These are phyloP conservation scores for Candida easanensis DNA, from an alignment of 805 yeast genomes.

Conservation along the genomic window DNA sequence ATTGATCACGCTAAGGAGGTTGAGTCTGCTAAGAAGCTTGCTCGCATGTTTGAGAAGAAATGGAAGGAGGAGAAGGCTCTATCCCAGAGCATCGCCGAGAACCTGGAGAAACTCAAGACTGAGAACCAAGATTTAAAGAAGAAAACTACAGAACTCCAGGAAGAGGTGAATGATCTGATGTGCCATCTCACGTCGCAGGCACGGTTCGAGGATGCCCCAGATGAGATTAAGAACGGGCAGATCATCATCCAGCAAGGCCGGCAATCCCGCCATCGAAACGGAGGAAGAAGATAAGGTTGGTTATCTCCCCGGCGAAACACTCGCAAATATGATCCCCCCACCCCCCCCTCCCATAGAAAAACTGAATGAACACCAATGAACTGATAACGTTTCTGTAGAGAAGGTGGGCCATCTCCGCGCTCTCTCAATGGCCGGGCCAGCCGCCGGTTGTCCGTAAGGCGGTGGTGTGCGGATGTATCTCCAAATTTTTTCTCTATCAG, in stretches of 20 bases:
- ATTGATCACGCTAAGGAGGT: slow-evolving; percentile 15
- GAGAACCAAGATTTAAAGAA: slow-evolving; percentile 33
- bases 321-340: too few species aligned
- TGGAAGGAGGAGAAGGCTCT: slow-evolving; percentile 47
- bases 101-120: slow-evolving; percentile 34
- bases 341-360: too few species aligned
- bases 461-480: slow-evolving; percentile 7
- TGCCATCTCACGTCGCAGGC: slow-evolving; percentile 71
- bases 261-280: slow-evolving; percentile 1
- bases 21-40: slow-evolving; percentile 1
- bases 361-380: background rate
- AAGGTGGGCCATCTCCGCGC: background rate
- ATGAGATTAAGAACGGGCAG: slow-evolving; percentile 72
- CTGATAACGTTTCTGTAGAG: too few species aligned
- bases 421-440: background rate
- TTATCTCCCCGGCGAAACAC: too few species aligned
- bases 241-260: slow-evolving; percentile 38
- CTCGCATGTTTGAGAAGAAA: slow-evolving; percentile 29
- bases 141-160: slow-evolving; percentile 49
- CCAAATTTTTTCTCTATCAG: slow-evolving; percentile 6
- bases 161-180: slow-evolving; percentile 76
- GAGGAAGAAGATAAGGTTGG: slow-evolving; percentile 1
- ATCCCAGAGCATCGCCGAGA: slow-evolving; percentile 38
- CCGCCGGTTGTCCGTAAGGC: slow-evolving; percentile 1
- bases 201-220: slow-evolving; percentile 66